phyloP scores from a whole-genome alignment of 345 rosid genomes.

The Syzygium grande region DNA sequence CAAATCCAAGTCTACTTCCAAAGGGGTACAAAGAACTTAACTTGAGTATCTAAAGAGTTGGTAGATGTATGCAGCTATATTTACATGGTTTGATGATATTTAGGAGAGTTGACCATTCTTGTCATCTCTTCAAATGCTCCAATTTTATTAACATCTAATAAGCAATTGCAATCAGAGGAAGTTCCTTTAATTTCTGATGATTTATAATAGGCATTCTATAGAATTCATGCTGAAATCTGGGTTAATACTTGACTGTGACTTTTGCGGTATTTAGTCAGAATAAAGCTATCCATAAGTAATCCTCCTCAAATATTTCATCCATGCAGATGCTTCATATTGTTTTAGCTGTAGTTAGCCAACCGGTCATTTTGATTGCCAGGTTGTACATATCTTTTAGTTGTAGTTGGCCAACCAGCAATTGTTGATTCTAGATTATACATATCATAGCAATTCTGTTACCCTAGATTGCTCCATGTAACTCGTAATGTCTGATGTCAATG shows the following conservation, averaged over 20 bases:
- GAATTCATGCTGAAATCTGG: background rate
- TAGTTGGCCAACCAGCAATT: background rate
- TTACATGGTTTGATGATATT: background rate
- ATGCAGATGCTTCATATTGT: background rate
- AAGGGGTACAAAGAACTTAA: conserved; percentile 11
- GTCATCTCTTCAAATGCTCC: background rate
- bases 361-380: background rate
- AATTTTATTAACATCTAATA: background rate
- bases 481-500: background rate
- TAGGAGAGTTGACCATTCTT: background rate
- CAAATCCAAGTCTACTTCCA: conserved; percentile 44
- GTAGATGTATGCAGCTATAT: background rate
- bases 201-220: background rate
- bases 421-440: background rate
- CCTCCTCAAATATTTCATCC: background rate
- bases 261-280: background rate
- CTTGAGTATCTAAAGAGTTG: background rate
- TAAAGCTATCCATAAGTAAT: background rate
- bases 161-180: background rate
- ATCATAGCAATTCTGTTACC: background rate
- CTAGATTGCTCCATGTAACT: background rate
- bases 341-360: background rate
- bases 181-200: background rate
- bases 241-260: background rate
- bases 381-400: background rate